Evolutionary conservation across 352 stramenopile species (phyloP), one percentile per base, ranked within the genome.

Genomic region (Phytophthora chlamydospora): DNA sequence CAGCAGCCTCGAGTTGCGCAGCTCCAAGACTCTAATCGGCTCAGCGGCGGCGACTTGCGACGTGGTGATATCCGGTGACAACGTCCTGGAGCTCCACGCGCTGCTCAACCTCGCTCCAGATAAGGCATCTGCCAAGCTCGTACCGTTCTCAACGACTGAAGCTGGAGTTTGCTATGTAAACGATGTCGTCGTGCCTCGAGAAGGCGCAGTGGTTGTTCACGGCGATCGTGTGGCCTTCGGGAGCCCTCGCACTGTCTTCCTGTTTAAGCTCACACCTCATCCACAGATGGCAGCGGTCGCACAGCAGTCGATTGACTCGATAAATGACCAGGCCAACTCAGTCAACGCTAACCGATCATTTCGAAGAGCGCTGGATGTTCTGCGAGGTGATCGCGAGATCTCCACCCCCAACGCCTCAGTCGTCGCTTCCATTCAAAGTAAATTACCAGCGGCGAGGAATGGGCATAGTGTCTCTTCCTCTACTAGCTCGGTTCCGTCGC

Each of bases 161-260:
- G 66, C 52, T 35, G 76, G 75, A 24, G 38, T 65, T 3, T 91
- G 80, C 60, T 89, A 75, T 42, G 44, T 93, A 13, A 91, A 91
- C 38, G 61, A 68, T 11, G 52, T 59, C 8, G 24, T 67, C 2
- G 69, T 86, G 4, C 73, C 69, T n/a, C 44, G 63, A 11, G 63
- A 86, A 9, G 79, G 80, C 42, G 56, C 49, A 4, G 42, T 60
- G 1, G 75, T 91, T 0, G 75, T 89, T 2, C 79, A 91, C 57
- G 80, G 85, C 4, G 80, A 92, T 51, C 75, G 69, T 14, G 33
- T 90, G 8, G 73, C 83, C 2, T 89, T 93, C 40, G 83, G 81
- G 0, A 58, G 56, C 17, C 46, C 61, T 5, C 38, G 19, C 8
- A 83, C 83, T 24, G 73, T 55, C 1, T 89, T 89, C 35, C 52